Evolutionary conservation across 1,284 basidiomycete species (phyloP).

Genomic region (Rhodotorula sp.): DNA sequence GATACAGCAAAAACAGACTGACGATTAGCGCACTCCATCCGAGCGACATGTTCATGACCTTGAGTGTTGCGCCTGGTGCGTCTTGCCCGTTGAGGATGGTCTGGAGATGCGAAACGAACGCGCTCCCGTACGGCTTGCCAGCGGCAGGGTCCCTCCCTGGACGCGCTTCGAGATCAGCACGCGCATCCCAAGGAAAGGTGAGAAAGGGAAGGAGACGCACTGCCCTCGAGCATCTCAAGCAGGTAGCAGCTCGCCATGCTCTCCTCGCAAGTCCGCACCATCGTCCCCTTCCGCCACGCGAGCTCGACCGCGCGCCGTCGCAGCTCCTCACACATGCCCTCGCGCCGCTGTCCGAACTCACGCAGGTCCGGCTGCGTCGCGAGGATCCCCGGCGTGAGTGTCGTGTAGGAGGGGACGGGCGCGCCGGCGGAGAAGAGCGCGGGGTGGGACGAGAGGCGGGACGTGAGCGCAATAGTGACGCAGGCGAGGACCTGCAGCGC

Average conservation of each 20-base stretch:
- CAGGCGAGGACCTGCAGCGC: constrained; percentile 29
- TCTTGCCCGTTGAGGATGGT: constrained; percentile 36
- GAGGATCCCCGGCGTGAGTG: constrained; percentile 26
- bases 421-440: constrained; percentile 4
- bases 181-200: too few species aligned
- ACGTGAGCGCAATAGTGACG: constrained; percentile 38
- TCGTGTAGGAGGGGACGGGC: constrained; percentile 19
- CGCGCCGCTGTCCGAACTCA: constrained; percentile 27
- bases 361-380: constrained; percentile 22
- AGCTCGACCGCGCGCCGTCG: constrained; percentile 28
- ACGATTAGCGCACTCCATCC: constrained; percentile 41
- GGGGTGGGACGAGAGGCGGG: constrained; percentile 37
- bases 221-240: constrained; percentile 40
- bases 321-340: constrained; percentile 27
- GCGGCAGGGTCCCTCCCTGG: constrained; percentile 26
- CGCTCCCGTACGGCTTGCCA: constrained; percentile 39
- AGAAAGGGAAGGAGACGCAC: constrained; percentile 7
- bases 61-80: constrained; percentile 10
- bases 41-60: constrained; percentile 34
- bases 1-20: background rate
- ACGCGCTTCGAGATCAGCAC: too few species aligned
- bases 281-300: constrained; percentile 35
- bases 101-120: constrained; percentile 38
- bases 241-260: constrained; percentile 38
- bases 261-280: constrained; percentile 35